These are phyloP conservation scores for Cicer chorassanicum DNA, from an alignment of 306 rosid genomes.

Conservation along the genomic window DNA sequence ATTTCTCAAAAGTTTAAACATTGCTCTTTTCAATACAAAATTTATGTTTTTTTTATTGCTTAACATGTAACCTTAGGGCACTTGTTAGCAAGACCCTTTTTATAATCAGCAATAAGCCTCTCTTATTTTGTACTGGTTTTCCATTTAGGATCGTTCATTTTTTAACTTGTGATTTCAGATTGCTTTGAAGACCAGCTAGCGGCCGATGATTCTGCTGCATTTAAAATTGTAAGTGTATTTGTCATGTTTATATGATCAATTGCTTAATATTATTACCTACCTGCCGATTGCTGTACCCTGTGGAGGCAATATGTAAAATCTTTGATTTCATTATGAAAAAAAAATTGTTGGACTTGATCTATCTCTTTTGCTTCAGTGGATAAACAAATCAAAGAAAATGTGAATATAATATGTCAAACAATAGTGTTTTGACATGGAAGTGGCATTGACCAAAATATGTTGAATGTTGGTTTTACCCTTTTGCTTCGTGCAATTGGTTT, in stretches of 20 bases:
- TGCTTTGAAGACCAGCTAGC: constrained; percentile 44
- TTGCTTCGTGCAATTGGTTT: constrained; percentile 20
- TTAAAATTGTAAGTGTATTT: constrained; percentile 56
- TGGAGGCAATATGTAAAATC: constrained; percentile 16
- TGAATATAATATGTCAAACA: neutral
- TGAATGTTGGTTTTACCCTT: neutral
- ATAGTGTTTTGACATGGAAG: neutral
- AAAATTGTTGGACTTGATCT: neutral
- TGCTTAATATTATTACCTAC: neutral
- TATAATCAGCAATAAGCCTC: neutral
- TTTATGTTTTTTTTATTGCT: no score
- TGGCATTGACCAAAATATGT: neutral
- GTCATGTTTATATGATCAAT: constrained; percentile 26
- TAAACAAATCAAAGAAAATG: neutral
- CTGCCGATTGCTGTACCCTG: constrained; percentile 2
- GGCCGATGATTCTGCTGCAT: constrained; percentile 41
- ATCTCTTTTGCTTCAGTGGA: constrained; percentile 34
- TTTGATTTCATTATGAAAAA: neutral
- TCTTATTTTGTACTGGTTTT: constrained; percentile 27
- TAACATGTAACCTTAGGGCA: no score
- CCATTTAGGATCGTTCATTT: constrained; percentile 4
- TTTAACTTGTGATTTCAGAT: constrained; percentile 45
- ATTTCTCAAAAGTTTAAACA: no score
- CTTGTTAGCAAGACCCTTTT: no score
- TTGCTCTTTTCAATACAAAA: no score